phyloP scores from a whole-genome alignment of 2,329 filamentous ascomycete genomes.

The Aspergillus cejpii region DNA sequence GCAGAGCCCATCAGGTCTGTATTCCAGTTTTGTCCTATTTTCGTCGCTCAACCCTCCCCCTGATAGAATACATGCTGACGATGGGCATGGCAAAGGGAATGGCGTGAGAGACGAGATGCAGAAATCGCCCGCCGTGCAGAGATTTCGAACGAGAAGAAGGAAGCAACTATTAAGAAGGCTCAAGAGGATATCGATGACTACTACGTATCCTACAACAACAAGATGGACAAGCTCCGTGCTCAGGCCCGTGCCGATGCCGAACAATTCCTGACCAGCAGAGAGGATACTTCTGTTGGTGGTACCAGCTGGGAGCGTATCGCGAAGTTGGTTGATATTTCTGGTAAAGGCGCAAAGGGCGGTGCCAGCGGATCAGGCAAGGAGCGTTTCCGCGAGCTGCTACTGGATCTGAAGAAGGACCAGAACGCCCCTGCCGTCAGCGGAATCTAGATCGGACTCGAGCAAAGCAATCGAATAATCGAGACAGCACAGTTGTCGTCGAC shows the following conservation, averaged over 20 bases:
- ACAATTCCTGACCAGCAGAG: slow-evolving; percentile 77
- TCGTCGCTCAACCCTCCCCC: not conserved
- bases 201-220: slow-evolving; percentile 98
- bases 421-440: slow-evolving; percentile 61
- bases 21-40: not conserved
- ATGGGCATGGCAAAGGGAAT: slow-evolving; percentile 50
- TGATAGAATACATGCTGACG: slow-evolving; percentile 2
- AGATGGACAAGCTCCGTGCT: slow-evolving; percentile 87
- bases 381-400: slow-evolving; percentile 83
- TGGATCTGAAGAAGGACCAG: slow-evolving; percentile 87
- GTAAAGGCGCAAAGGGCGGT: slow-evolving; percentile 81
- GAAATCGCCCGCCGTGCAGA: slow-evolving; percentile 77
- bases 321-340: slow-evolving; percentile 94
- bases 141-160: slow-evolving; percentile 73
- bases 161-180: slow-evolving; percentile 79
- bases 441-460: slow-evolving; percentile 26
- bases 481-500: not conserved
- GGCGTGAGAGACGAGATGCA: slow-evolving; percentile 83
- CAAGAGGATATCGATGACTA: slow-evolving; percentile 96
- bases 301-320: slow-evolving; percentile 98
- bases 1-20: slow-evolving; percentile 68
- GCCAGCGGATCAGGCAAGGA: slow-evolving; percentile 89
- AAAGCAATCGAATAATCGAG: too few species aligned
- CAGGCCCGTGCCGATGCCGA: slow-evolving; percentile 90
- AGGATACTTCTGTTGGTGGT: slow-evolving; percentile 88